Evolutionary conservation across 2,329 filamentous ascomycete species (phyloP), one percentile per base, ranked within the genome.

Genomic region (Alternaria infectoria): DNA sequence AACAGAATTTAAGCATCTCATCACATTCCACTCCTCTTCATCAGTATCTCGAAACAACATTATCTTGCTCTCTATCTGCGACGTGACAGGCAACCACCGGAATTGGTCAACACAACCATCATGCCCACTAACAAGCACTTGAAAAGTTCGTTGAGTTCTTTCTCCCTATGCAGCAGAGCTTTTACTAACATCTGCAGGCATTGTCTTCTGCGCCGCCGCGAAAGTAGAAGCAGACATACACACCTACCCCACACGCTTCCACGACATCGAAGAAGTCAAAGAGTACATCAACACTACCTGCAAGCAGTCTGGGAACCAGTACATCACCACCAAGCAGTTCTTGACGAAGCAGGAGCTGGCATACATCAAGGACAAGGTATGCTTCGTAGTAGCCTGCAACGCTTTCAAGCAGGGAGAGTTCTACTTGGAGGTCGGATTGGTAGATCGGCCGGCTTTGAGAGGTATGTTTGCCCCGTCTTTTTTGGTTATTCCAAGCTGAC

Each of bases 331-430:
- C 5, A 40, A 40, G 36, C 36, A 15, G 26, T 10, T 21, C 51
- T 15, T 32, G 7, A 12, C 23, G 8, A 25, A 49, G 12, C 9
- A 40, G 17, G 50, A 59, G 5, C 5, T 50, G 6, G 43, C 45
- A 6, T 49, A 57, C 4, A 26, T 69, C 25, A 57, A 62, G 17
- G 52, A 67, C 43, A 63, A 32, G 8, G 59, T 58, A 3, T 43
- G 52, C 10, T 65, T 58, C 32, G 12, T 64, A 2, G 60, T 70
- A 13, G 68, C 68, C 6, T 21, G 49, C 8, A 59, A 54, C 2
- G 66, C 68, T 10, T 61, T 65, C 13, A 6, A 57, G 6, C 26
- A 59, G 11, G 59, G 60, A 5, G 58, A 65, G 30, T 70, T 70
- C 43, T 61, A 62, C 12, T 43, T 67, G 6, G 50, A 61, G n/a